phyloP scores from a whole-genome alignment of 1,284 basidiomycete genomes.

The Cerioporus squamosus region DNA sequence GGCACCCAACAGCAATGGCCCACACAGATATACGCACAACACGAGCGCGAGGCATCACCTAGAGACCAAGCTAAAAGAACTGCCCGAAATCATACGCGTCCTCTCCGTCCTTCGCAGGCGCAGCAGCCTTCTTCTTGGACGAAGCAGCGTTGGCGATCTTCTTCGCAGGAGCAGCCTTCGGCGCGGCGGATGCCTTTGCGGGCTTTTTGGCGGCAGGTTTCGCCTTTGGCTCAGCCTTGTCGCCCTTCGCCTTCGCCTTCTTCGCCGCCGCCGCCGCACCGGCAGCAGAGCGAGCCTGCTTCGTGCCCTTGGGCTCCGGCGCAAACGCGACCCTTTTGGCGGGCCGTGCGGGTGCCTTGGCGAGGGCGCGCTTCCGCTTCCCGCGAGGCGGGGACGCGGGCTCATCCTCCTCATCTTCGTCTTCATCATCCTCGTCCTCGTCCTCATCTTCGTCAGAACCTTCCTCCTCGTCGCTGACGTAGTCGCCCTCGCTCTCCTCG shows the following conservation, averaged over 20 bases:
- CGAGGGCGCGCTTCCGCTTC: constrained; percentile 52
- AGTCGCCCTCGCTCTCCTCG: constrained; percentile 25
- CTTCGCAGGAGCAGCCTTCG: constrained; percentile 24
- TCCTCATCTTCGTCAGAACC: constrained; percentile 26
- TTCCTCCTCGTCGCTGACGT: constrained; percentile 27
- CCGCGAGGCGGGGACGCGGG: constrained; percentile 33
- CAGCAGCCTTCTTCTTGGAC: constrained; percentile 28
- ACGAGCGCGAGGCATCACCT: background rate
- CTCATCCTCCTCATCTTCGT: constrained; percentile 21
- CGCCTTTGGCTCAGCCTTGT: background rate
- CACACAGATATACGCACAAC: background rate
- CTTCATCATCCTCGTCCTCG: constrained; percentile 28
- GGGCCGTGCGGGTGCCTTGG: constrained; percentile 37
- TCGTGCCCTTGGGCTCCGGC: constrained; percentile 36
- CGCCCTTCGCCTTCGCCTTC: constrained; percentile 27
- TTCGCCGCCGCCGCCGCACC: no score
- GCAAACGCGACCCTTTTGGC: constrained; percentile 56
- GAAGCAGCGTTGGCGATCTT: constrained; percentile 31
- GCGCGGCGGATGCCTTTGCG: constrained; percentile 6
- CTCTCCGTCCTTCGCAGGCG: constrained; percentile 36
- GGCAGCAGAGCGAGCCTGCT: constrained; percentile 36
- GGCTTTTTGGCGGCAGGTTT: constrained; percentile 17
- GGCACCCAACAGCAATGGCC: background rate
- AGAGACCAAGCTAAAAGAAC: constrained; percentile 46
- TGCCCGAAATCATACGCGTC: constrained; percentile 57